Evolutionary conservation across 1,284 basidiomycete genomes (phyloP), one percentile per base, ranked within the genome.

Genomic region (Hemileia vastatrix): DNA sequence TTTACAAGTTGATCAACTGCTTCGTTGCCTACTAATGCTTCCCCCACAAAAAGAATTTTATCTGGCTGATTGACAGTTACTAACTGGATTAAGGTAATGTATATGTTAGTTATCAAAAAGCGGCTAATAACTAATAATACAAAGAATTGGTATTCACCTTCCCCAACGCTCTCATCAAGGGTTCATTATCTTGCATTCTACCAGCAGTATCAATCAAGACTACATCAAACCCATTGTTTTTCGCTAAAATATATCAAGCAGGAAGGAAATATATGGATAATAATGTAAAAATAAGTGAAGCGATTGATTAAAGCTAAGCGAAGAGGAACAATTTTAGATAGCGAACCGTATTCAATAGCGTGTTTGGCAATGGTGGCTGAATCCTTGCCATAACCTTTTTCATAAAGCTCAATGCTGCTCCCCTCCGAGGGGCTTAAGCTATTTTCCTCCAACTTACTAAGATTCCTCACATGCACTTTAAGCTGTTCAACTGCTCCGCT

Each of bases 131-230:
- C 19, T 24, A 31, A 18, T 21, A 47, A 40, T 24, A 5, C 32
- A 43, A 51, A 50, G 0, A 15, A 5, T 15, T 6, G 44, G 13
- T 44, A 65, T 74, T 65, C 66, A 87, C 87, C 81, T 96, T 95
- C 49, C 92, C 90, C n/a, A 97, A 81, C 4, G 93, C 92, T n/a
- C 90, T 84, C 92, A 97, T 97, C 62, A 97, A 79, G 1, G 92
- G 93, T 84, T 96, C 92, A 73, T 96, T 97, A 77, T 96, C 92
- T 77, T 97, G 93, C 93, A 96, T 95, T 61, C 92, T 83, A 1
- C 92, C 93, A n/a, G 93, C 93, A 1, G 93, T 96, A 76, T 97
- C 92, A 71, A 96, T 89, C 45, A 97, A 80, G 5, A 97, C 91
- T 19, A 95, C 90, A 73, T 96, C 92, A 73, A 93, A 95, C 65